phyloP scores from a whole-genome alignment of 208 protist genomes.

The Trichomonas gallinae region DNA sequence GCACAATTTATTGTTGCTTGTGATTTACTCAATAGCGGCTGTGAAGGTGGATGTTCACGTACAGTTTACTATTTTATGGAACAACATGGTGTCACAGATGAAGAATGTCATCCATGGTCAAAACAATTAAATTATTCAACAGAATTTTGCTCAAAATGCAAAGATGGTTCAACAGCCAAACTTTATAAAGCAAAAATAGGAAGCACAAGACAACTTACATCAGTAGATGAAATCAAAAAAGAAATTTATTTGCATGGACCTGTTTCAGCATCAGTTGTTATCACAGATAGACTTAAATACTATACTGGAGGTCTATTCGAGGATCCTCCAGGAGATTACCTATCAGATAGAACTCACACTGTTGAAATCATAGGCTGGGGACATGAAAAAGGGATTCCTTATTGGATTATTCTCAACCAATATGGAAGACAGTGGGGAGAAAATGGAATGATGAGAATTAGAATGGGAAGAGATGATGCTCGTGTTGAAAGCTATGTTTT shows the following conservation, averaged over 20 bases:
- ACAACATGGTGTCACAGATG: background rate
- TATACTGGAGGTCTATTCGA: background rate
- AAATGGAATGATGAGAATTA: conserved; percentile 10
- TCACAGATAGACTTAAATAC: background rate
- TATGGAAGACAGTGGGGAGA: background rate
- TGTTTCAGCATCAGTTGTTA: background rate
- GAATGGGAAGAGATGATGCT: background rate
- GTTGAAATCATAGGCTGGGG: conserved; percentile 4
- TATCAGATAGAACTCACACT: background rate
- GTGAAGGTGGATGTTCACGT: background rate
- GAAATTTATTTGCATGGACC: background rate
- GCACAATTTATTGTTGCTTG: background rate
- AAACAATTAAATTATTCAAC: background rate
- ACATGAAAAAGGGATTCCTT: background rate
- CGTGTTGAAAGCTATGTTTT: background rate
- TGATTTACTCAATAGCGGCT: background rate
- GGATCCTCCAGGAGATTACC: background rate
- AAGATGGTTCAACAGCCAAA: background rate
- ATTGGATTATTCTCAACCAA: conserved; percentile 13
- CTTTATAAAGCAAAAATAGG: background rate
- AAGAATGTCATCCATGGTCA: background rate
- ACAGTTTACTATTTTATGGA: conserved; percentile 6
- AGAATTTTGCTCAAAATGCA: background rate
- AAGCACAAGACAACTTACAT: background rate
- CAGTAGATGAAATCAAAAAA: background rate